These are phyloP conservation scores for Trypanosoma rangeli DNA, from an alignment of 208 protist genomes.

Conservation along the genomic window DNA sequence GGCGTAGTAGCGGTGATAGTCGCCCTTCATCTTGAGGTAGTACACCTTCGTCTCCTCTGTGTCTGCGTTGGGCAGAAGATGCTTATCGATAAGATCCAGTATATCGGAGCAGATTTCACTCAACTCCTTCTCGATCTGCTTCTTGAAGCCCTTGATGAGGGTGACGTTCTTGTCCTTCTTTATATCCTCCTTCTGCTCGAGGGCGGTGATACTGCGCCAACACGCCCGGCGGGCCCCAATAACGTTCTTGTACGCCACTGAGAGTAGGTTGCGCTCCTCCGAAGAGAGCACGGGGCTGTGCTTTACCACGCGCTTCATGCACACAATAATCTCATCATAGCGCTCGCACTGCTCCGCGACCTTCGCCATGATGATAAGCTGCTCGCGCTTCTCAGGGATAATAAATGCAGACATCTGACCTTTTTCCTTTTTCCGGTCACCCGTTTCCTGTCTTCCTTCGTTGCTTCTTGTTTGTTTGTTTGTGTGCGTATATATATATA, in stretches of 20 bases:
- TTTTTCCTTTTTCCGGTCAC: background rate
- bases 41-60: constrained; percentile 90
- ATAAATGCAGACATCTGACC: constrained; percentile 46
- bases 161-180: constrained; percentile 89
- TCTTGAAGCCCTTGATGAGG: constrained; percentile 95
- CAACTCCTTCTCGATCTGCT: constrained; percentile 98
- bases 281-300: constrained; percentile 94
- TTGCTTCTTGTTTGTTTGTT: constrained; percentile 9
- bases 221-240: constrained; percentile 98
- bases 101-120: constrained; percentile 96
- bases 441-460: background rate
- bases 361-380: constrained; percentile 95
- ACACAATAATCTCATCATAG: constrained; percentile 99
- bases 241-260: constrained; percentile 99
- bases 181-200: constrained; percentile 96
- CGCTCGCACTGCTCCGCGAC: constrained; percentile 99
- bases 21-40: constrained; percentile 96
- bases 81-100: constrained; percentile 94
- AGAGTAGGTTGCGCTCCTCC: constrained; percentile 99
- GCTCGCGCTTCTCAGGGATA: constrained; percentile 91
- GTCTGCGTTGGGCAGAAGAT: constrained; percentile 93
- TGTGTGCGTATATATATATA: background rate
- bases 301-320: constrained; percentile 97
- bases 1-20: constrained; percentile 98
- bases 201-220: constrained; percentile 98